phyloP scores from a whole-genome alignment of 2,329 filamentous ascomycete species.

The Penicillium sp. region DNA sequence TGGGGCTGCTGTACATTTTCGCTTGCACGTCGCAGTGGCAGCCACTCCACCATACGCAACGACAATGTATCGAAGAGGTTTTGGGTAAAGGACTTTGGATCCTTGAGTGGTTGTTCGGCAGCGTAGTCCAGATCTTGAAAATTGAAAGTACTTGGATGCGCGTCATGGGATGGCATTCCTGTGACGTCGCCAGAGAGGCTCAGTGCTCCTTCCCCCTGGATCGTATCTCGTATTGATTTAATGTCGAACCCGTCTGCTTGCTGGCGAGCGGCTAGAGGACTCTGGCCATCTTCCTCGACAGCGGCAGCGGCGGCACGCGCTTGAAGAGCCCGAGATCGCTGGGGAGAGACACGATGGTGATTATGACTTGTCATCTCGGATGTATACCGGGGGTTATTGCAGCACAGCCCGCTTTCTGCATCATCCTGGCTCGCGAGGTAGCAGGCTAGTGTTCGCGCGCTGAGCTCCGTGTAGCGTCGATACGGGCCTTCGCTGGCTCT shows the following conservation, averaged over 20 bases:
- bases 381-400: conserved; percentile 41
- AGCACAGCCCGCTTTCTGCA: conserved; percentile 70
- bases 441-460: conserved; percentile 77
- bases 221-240: not conserved
- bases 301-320: conserved; percentile 15
- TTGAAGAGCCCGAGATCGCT: conserved; percentile 36
- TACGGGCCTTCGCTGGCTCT: conserved; percentile 69
- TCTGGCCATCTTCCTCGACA: not conserved
- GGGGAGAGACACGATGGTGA: conserved; percentile 30
- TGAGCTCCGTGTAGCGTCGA: conserved; percentile 77
- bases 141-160: conserved; percentile 10
- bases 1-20: conserved; percentile 24
- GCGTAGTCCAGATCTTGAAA: conserved; percentile 26
- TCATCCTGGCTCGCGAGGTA: conserved; percentile 80
- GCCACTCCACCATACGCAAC: conserved; percentile 50
- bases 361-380: conserved; percentile 31
- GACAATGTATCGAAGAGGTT: conserved; percentile 55
- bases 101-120: conserved; percentile 46
- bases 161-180: not conserved
- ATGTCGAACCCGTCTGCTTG: not conserved
- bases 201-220: not conserved
- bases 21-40: conserved; percentile 42
- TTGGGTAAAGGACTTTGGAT: conserved; percentile 65
- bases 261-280: not conserved
- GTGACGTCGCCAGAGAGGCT: not conserved